Evolutionary conservation across 2,329 filamentous ascomycete species (phyloP).

Genomic region (Rutstroemia sp.): DNA sequence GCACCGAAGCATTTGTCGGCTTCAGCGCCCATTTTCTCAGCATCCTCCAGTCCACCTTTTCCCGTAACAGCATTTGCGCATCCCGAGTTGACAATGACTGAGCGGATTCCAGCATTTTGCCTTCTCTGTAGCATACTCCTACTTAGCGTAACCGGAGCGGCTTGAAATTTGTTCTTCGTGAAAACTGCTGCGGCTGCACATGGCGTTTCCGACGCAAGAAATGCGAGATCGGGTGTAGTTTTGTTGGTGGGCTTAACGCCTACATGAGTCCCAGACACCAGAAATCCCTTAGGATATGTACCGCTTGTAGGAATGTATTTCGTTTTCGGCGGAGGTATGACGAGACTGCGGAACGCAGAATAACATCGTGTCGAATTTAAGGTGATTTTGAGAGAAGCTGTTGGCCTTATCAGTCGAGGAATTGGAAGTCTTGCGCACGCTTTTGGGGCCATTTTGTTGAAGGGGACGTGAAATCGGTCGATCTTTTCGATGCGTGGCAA

Average conservation of each 20-base stretch:
- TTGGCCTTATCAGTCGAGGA: conserved; percentile 20
- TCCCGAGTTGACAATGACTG: conserved; percentile 88
- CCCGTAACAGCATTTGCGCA: conserved; percentile 97
- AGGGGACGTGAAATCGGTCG: no score
- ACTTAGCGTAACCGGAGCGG: conserved; percentile 86
- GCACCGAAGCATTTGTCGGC: conserved; percentile 61
- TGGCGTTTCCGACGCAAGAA: conserved; percentile 78
- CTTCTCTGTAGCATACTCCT: conserved; percentile 61
- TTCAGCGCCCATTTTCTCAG: conserved; percentile 69
- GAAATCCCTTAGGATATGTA: conserved; percentile 85
- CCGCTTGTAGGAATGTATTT: conserved; percentile 84
- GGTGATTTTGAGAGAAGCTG: conserved; percentile 15
- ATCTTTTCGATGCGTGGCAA: no score
- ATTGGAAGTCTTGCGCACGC: conserved; percentile 17
- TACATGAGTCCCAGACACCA: conserved; percentile 78
- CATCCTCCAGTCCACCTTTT: conserved; percentile 81
- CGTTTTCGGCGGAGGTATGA: conserved; percentile 70
- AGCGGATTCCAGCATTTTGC: conserved; percentile 62
- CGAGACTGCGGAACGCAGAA: conserved; percentile 49
- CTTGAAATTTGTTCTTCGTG: conserved; percentile 97
- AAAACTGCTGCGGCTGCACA: conserved; percentile 89
- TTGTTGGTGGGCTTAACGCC: conserved; percentile 93
- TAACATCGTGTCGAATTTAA: conserved; percentile 38
- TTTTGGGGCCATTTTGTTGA: conserved; percentile 25
- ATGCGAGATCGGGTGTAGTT: conserved; percentile 80